Conservation (phyloP, 1,284 basidiomycete species). For the Cutaneotrichosporon dermatis region DNA sequence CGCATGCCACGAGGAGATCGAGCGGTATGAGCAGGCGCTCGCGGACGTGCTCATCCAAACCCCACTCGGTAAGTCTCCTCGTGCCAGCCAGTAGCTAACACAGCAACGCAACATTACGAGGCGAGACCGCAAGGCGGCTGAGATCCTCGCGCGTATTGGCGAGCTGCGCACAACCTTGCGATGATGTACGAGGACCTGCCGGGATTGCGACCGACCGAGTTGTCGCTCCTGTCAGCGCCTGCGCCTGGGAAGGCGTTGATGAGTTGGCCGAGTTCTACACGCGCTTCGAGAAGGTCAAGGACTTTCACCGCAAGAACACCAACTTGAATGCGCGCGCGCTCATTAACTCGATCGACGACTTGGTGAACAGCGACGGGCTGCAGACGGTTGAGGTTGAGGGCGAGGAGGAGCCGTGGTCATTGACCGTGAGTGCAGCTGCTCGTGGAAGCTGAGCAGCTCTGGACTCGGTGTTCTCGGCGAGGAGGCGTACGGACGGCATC, state of each 20-base stretch:
- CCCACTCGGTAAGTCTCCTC: constrained; percentile 42
- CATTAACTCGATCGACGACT: constrained; percentile 71
- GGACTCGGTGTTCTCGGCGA: constrained; percentile 87
- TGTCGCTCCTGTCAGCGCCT: constrained; percentile 50
- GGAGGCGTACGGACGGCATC: constrained; percentile 88
- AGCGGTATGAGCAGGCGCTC: constrained; percentile 67
- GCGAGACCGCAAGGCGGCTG: constrained; percentile 79
- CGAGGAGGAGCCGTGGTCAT: constrained; percentile 57
- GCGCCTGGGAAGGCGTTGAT: constrained; percentile 53
- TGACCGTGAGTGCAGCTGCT: constrained; percentile 39
- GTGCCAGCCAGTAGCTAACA: neutral
- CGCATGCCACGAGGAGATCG: constrained; percentile 90
- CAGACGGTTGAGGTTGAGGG: constrained; percentile 56
- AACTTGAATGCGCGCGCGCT: constrained; percentile 73
- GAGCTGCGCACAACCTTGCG: constrained; percentile 64
- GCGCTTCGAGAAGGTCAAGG: constrained; percentile 87
- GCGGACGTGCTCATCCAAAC: constrained; percentile 52
- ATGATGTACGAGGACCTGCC: constrained; percentile 70
- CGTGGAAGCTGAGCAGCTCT: constrained; percentile 59
- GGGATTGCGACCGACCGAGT: constrained; percentile 49
- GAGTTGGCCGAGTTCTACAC: constrained; percentile 91
- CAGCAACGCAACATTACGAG: constrained; percentile 58
- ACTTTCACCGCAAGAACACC: constrained; percentile 93
- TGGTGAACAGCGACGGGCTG: constrained; percentile 52
- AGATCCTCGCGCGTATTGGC: constrained; percentile 75